Conservation (phyloP, 345 rosid genomes). For the Mangifera indica region DNA sequence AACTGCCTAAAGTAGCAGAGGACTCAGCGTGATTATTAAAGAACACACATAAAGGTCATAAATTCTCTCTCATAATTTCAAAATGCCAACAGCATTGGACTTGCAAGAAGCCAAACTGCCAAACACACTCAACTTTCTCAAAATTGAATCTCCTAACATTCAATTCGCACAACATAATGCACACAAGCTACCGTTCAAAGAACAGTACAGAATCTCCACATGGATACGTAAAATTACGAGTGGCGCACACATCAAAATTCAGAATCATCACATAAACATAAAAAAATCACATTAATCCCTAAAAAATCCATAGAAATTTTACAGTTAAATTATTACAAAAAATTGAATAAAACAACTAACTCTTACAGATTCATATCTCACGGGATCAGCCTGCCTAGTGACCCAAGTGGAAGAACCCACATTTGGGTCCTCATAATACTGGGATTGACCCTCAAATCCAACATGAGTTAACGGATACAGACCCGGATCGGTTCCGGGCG, state of each 20-base stretch:
- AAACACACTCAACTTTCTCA: neutral
- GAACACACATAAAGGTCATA: neutral
- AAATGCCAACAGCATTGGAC: neutral
- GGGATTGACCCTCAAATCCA: constrained; percentile 3
- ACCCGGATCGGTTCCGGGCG: constrained; percentile 23
- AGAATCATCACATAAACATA: neutral
- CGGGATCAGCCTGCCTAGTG: constrained; percentile 5
- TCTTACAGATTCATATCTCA: constrained; percentile 25
- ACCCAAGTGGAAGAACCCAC: constrained; percentile 20
- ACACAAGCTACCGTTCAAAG: too few species aligned
- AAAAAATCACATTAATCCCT: neutral
- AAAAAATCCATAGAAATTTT: neutral
- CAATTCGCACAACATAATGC: neutral
- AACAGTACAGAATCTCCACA: neutral
- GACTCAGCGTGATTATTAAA: neutral
- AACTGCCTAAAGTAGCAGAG: neutral
- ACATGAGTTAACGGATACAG: constrained; percentile 5
- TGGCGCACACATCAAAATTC: neutral
- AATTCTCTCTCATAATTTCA: neutral
- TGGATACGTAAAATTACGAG: neutral
- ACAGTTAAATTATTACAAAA: neutral
- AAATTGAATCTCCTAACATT: too few species aligned
- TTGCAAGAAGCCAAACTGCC: neutral
- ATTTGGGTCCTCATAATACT: constrained; percentile 16
- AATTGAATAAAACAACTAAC: neutral